phyloP scores from a whole-genome alignment of 805 yeast genomes.

The Sungouiella thailandica region DNA sequence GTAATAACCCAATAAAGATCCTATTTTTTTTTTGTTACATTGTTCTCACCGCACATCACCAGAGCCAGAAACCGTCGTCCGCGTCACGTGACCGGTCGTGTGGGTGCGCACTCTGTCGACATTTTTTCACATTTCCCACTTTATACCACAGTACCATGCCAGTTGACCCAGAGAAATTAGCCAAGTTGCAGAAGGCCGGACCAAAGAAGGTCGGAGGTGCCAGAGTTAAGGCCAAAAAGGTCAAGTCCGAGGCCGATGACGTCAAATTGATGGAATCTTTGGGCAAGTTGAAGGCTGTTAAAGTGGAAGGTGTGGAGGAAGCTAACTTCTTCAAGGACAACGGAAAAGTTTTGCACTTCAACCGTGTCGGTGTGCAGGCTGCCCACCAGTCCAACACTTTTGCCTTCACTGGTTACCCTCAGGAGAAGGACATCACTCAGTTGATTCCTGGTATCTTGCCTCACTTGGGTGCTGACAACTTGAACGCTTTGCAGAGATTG shows the following conservation, averaged over 20 bases:
- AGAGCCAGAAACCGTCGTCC: too few species aligned
- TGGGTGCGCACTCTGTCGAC: slow-evolving; percentile 1
- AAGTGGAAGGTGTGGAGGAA: slow-evolving; percentile 87
- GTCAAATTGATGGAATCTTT: slow-evolving; percentile 84
- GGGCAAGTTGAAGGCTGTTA: slow-evolving; percentile 84
- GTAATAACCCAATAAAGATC: too few species aligned
- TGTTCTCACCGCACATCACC: too few species aligned
- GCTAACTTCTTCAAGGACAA: slow-evolving; percentile 97
- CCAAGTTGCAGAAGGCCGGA: slow-evolving; percentile 82
- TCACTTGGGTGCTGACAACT: slow-evolving; percentile 94
- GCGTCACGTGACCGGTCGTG: slow-evolving; percentile 1
- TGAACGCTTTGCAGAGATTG: slow-evolving; percentile 80
- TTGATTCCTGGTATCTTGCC: slow-evolving; percentile 92
- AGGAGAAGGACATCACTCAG: slow-evolving; percentile 87
- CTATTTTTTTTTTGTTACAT: too few species aligned
- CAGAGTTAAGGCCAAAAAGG: slow-evolving; percentile 90
- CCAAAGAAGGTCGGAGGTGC: slow-evolving; percentile 76
- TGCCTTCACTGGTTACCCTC: slow-evolving; percentile 92
- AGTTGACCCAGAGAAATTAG: slow-evolving; percentile 90
- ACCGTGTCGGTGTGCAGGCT: slow-evolving; percentile 93
- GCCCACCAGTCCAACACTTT: slow-evolving; percentile 87
- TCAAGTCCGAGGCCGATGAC: slow-evolving; percentile 76
- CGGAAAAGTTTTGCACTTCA: slow-evolving; percentile 93
- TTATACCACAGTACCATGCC: slow-evolving; percentile 48
- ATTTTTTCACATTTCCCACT: slow-evolving; percentile 1